phyloP scores from a whole-genome alignment of 306 rosid species.

The Malus sieversii region DNA sequence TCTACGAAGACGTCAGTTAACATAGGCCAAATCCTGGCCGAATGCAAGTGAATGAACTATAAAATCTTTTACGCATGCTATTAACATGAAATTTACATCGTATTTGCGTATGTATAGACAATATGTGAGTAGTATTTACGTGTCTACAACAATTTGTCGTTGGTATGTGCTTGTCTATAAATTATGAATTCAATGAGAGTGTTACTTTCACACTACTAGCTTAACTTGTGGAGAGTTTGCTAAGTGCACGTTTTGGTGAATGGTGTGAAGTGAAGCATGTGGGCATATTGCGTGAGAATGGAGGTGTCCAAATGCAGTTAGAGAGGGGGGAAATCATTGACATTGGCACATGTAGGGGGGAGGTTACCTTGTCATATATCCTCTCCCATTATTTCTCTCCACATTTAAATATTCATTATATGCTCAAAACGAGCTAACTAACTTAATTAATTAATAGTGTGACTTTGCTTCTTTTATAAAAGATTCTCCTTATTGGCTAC shows the following conservation, averaged over 20 bases:
- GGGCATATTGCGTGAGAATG: conserved; percentile 41
- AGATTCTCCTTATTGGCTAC: conserved; percentile 2
- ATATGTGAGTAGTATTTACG: neutral
- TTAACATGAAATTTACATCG: no score
- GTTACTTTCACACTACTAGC: neutral
- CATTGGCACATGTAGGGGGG: conserved; percentile 39
- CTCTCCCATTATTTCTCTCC: conserved; percentile 19
- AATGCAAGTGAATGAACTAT: neutral
- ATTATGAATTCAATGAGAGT: neutral
- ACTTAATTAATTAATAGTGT: neutral
- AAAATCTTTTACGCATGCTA: no score
- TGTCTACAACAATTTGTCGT: neutral
- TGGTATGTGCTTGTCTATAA: neutral
- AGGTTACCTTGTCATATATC: conserved; percentile 31
- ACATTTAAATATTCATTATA: neutral
- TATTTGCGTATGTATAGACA: neutral
- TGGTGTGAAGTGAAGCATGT: conserved; percentile 42
- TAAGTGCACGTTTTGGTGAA: conserved; percentile 63
- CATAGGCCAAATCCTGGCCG: neutral
- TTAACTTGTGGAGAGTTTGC: conserved; percentile 38
- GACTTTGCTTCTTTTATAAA: neutral
- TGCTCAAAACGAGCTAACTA: neutral
- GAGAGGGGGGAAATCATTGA: conserved; percentile 24
- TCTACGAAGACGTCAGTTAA: neutral
- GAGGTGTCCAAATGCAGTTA: conserved; percentile 39